phyloP scores from a whole-genome alignment of 2,329 filamentous ascomycete species.

The Pseudonectria buxi region DNA sequence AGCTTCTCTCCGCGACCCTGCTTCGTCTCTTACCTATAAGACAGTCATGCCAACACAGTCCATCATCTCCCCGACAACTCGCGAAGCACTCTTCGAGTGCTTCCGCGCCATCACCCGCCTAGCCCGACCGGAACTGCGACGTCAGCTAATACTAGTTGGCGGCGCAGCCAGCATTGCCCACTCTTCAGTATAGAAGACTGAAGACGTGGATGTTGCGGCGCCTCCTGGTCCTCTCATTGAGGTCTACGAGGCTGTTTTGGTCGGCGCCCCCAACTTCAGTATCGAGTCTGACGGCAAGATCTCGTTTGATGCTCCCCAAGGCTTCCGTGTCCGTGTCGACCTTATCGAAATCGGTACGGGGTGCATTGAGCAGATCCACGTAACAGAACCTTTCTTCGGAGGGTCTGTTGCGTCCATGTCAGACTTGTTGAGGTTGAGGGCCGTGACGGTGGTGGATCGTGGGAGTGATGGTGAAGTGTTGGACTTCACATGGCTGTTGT shows the following conservation, averaged over 20 bases:
- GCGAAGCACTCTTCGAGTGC: slow-evolving; percentile 2
- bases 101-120: slow-evolving; percentile 3
- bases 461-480: slow-evolving; percentile 4
- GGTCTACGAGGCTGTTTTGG: slow-evolving; percentile 1
- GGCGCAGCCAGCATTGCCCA: slow-evolving; percentile 6
- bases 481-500: slow-evolving; percentile 6
- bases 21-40: background rate
- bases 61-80: slow-evolving; percentile 1
- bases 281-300: slow-evolving; percentile 7
- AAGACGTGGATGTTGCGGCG: slow-evolving; percentile 7
- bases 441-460: slow-evolving; percentile 6
- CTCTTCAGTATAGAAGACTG: slow-evolving; percentile 4
- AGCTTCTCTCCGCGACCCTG: too few species aligned
- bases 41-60: slow-evolving; percentile 1
- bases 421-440: slow-evolving; percentile 4
- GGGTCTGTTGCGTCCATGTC: slow-evolving; percentile 3
- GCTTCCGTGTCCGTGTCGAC: slow-evolving; percentile 5
- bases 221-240: slow-evolving; percentile 1
- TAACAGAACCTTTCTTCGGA: slow-evolving; percentile 2
- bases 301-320: slow-evolving; percentile 5
- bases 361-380: slow-evolving; percentile 2
- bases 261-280: slow-evolving; percentile 1
- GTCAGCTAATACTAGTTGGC: slow-evolving; percentile 5
- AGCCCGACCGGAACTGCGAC: slow-evolving; percentile 2
- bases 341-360: slow-evolving; percentile 5